phyloP scores from a whole-genome alignment of 2,329 filamentous ascomycete genomes.

The Apiospora malaysiana region DNA sequence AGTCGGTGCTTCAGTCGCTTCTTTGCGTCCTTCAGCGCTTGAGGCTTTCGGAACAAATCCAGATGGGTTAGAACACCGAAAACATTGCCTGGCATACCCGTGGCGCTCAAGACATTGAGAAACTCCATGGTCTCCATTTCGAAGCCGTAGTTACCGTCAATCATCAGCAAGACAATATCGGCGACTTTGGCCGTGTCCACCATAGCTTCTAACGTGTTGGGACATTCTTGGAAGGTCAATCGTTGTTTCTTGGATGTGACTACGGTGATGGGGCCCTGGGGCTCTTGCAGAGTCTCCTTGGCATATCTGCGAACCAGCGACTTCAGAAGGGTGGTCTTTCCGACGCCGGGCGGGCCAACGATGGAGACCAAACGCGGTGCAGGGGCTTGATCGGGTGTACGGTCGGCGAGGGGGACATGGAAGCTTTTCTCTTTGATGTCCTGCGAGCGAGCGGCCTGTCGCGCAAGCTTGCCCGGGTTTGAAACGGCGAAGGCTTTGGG shows the following conservation, averaged over 20 bases:
- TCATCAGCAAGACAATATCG: slow-evolving; percentile 96
- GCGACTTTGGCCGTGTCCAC: slow-evolving; percentile 97
- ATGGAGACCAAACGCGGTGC: slow-evolving; percentile 92
- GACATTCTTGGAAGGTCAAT: slow-evolving; percentile 94
- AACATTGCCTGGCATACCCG: slow-evolving; percentile 97
- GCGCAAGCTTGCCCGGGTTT: slow-evolving; percentile 24
- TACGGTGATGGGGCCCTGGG: slow-evolving; percentile 90
- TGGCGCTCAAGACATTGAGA: slow-evolving; percentile 88
- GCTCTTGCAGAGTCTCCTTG: slow-evolving; percentile 90
- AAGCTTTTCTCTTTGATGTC: slow-evolving; percentile 83
- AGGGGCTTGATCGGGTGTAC: slow-evolving; percentile 85
- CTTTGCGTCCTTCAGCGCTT: slow-evolving; percentile 89
- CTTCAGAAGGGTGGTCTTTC: slow-evolving; percentile 95
- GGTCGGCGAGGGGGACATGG: slow-evolving; percentile 95
- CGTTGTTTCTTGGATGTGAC: slow-evolving; percentile 96
- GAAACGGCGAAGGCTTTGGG: slow-evolving; percentile 69
- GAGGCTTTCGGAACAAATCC: slow-evolving; percentile 93
- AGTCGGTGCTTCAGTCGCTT: slow-evolving; percentile 95
- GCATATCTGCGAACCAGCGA: slow-evolving; percentile 93
- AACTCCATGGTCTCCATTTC: slow-evolving; percentile 99
- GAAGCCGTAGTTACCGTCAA: slow-evolving; percentile 97
- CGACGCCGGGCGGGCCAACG: slow-evolving; percentile 92
- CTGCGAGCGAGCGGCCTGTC: slow-evolving; percentile 31
- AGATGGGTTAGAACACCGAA: slow-evolving; percentile 97
- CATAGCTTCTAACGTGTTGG: slow-evolving; percentile 96